Base-by-base conservation (phyloP, 2,329 filamentous ascomycete species). In the Leptoxyphium fumago region DNA sequence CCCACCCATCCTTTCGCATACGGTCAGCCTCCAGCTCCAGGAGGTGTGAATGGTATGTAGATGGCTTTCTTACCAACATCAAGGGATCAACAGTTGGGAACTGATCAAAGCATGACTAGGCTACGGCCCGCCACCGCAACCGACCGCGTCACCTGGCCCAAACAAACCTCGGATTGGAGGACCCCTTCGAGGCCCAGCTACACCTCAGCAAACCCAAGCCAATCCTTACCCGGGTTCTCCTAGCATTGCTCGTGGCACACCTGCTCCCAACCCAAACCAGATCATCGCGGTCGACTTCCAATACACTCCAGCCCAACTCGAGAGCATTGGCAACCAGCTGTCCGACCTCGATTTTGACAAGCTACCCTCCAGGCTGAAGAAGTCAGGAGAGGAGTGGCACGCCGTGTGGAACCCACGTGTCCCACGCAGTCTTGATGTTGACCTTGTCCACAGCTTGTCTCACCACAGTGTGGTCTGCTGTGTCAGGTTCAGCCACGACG, bases 391-490 rank as follows among this genome's bases (percentile, higher is more conserved):
- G 39, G 91, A 96, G 61, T 98, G 91, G 91, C 94, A 93, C 61
- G 89, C 85, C 39, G 84, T 96, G 51, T 98, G 95, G 74, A 95
- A 98, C 66, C 87, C 89, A 39, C 77, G 82, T 46, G 83, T 95
- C 32, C 85, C 84, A 49, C 85, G 91, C 46, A 78, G 87, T 42
- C 71, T 98, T 42, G 91, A 98, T 60, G 87, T 98, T 43, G 87
- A 95, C 52, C 74, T 98, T 34, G 82, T 95, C 40, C 91, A 96
- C 67, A 94, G 87, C 45, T 74, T 98, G 43, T 77, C 79, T 48
- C 91, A 98, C 59, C 85, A 94, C 60, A 96, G 89, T 56, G 91
- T 98, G 2, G 91, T 98, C 1, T 98, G 91, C 73, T 98, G 91
- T 62, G 91, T 98, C 30, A 78, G 91, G 46, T 98, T 98, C 71